These are phyloP conservation scores for Coniochaeta ligniaria DNA, from an alignment of 2,329 filamentous ascomycete species.

Conservation along the genomic window DNA sequence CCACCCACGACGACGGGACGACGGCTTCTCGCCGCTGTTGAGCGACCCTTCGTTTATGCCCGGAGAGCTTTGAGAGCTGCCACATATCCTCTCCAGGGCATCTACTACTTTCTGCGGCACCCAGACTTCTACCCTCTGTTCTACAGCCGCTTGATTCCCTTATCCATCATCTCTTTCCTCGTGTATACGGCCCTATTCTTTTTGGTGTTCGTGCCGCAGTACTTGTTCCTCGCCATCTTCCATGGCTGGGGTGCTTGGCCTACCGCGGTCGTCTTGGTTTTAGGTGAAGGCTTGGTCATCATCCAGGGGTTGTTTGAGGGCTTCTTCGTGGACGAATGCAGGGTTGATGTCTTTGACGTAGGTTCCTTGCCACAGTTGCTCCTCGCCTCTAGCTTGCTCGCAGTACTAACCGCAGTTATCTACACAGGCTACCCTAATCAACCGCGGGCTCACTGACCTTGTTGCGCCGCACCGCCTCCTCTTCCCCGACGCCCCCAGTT, in stretches of 20 bases:
- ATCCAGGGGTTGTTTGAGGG: constrained; percentile 66
- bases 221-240: constrained; percentile 82
- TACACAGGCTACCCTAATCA: constrained; percentile 62
- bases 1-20: constrained; percentile 5
- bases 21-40: constrained; percentile 9
- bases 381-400: neutral
- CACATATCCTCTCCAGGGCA: constrained; percentile 59
- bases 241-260: constrained; percentile 85
- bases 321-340: constrained; percentile 72
- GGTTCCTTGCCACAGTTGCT: neutral
- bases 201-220: constrained; percentile 83
- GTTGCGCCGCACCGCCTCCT: constrained; percentile 59
- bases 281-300: constrained; percentile 74
- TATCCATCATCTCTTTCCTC: constrained; percentile 73
- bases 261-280: constrained; percentile 76
- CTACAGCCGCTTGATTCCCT: constrained; percentile 66
- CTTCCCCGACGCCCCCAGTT: constrained; percentile 60
- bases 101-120: constrained; percentile 73
- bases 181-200: constrained; percentile 83
- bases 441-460: constrained; percentile 63
- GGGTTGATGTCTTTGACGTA: constrained; percentile 80
- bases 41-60: constrained; percentile 33
- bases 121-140: constrained; percentile 80
- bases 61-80: constrained; percentile 36
- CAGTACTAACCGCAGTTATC: constrained; percentile 12